Percentiles rank a stretch among this genome's conserved stretches.
These are phyloP conservation scores for Malassezia cuniculi DNA, from an alignment of 1,284 basidiomycete species.

Conservation along the genomic window DNA sequence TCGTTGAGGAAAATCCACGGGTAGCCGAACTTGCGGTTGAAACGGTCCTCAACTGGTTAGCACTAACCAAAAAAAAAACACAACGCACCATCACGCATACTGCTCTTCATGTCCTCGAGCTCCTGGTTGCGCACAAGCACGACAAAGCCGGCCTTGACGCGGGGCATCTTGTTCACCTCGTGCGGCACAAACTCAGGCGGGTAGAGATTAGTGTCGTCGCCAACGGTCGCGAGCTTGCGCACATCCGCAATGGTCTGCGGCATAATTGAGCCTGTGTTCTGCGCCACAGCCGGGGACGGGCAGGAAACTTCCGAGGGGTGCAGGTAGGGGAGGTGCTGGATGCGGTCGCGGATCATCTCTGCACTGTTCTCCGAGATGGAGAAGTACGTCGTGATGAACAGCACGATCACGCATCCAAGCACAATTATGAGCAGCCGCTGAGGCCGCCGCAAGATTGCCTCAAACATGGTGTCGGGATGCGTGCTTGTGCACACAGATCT, in stretches of 20 bases:
- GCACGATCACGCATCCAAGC: slow-evolving; percentile 6
- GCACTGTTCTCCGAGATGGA: too few species aligned
- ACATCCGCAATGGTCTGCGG: slow-evolving; percentile 31
- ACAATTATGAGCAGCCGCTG: slow-evolving; percentile 10
- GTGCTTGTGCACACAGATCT: too few species aligned
- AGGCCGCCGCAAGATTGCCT: slow-evolving; percentile 9
- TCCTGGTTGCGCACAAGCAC: slow-evolving; percentile 43
- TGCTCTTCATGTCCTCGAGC: slow-evolving; percentile 28
- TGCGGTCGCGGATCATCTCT: too few species aligned
- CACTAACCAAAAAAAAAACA: neutral
- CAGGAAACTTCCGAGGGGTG: too few species aligned
- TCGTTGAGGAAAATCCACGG: slow-evolving; percentile 47
- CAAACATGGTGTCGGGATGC: too few species aligned
- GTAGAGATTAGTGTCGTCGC: slow-evolving; percentile 38
- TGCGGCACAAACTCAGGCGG: slow-evolving; percentile 34
- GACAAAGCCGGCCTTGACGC: slow-evolving; percentile 44
- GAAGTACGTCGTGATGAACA: slow-evolving; percentile 7
- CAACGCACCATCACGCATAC: slow-evolving; percentile 21
- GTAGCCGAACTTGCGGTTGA: slow-evolving; percentile 44
- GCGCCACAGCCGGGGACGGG: too few species aligned
- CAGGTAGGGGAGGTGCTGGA: too few species aligned
- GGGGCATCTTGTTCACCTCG: slow-evolving; percentile 29
- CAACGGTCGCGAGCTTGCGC: slow-evolving; percentile 25
- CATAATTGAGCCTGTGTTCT: too few species aligned
- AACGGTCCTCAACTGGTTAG: slow-evolving; percentile 30